Evolutionary conservation across 208 protist genomes (phyloP), one percentile per base, ranked within the genome.

Genomic region (Trypanosoma theileri): DNA sequence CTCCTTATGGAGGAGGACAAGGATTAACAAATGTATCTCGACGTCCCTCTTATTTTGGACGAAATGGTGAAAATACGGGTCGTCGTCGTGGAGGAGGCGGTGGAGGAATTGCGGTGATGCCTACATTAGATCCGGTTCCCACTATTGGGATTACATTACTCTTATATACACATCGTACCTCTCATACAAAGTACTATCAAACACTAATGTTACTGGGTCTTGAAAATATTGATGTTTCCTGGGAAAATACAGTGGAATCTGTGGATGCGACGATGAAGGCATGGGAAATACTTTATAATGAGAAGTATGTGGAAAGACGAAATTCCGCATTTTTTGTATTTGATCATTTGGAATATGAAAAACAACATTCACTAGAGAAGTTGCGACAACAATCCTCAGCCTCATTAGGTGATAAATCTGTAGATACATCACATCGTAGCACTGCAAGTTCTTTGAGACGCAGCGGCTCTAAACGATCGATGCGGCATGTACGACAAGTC

Each of bases 141-240:
- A 96, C 87, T 0, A 76, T 92, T 46, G 88, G 86, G 44, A 80
- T 96, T 53, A 66, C 71, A 35, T 76, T 93, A 35, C 78, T 96
- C 46, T 74, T 96, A 13, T 77, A 91, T 65, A 80, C 75, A 16
- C 90, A 96, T 66, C 87, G 90, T 46, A 93, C 86, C 19, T 72
- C 77, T 10, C 90, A 93, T 57, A 65, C 89, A 16, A 91, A 90
- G 71, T 96, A 93, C 58, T 90, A 82, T 65, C 85, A 92, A 69
- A 82, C 80, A 10, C 71, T 96, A 31, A 69, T 72, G 0, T 68
- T 93, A 14, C 79, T 96, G 9, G 88, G 83, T 17, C 88, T 96
- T 69, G 86, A 93, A 54, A 75, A 82, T 58, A 71, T 80, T 16
- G 90, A 96, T 58, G 69, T 96, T 13, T 53, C 35, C 19, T 96